Base-by-base conservation (phyloP, 1,284 basidiomycete species). In the Trametes sp. region DNA sequence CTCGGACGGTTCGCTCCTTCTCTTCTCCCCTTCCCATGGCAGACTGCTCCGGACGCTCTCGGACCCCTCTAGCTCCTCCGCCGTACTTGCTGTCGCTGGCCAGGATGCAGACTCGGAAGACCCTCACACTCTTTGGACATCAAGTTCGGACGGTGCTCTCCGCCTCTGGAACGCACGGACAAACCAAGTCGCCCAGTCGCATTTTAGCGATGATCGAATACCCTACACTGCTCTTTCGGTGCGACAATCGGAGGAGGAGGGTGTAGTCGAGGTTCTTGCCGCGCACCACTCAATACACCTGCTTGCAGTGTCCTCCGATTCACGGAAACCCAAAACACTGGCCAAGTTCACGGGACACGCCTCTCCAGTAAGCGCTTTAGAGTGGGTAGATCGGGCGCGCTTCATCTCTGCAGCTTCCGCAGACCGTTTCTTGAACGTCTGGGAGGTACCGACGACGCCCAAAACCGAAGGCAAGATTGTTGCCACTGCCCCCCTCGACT, bases 381-480 rank as follows among this genome's bases (percentile, higher is more conserved):
- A 79, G 56, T 89, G 87, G 87, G 80, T 82, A 63, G 71, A 75
- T 21, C 77, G 79, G 11, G 78, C 75, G 29, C 81, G 79, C 29
- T 92, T 95, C 74, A 77, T 91, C 45, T 90, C 92, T 5, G 82
- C 85, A 23, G 92, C 92, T 6, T 87, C 92, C 69, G 84, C 83
- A 31, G 93, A 95, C 75, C 85, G 93, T 23, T 87, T 90, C 48
- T 79, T 93, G n/a, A 90, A 87, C 70, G 70, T 89, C 52, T 88
- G 90, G 92, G 76, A 85, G 70, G 68, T 84, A 63, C 67, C 68
- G 16, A 48, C 61, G 13, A 42, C 57, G n/a, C 54, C 77, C 57
- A 77, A 78, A 59, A 64, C 75, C 50, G 78, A 86, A 74, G 85
- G 86, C 64, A 87, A 78, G 74, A 82, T 86, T 57, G 72, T 84